Percentiles rank a stretch among this genome's conserved stretches.
Evolutionary conservation across 495 filamentous ascomycete species (phyloP).

Genomic region (Neurospora sp.): DNA sequence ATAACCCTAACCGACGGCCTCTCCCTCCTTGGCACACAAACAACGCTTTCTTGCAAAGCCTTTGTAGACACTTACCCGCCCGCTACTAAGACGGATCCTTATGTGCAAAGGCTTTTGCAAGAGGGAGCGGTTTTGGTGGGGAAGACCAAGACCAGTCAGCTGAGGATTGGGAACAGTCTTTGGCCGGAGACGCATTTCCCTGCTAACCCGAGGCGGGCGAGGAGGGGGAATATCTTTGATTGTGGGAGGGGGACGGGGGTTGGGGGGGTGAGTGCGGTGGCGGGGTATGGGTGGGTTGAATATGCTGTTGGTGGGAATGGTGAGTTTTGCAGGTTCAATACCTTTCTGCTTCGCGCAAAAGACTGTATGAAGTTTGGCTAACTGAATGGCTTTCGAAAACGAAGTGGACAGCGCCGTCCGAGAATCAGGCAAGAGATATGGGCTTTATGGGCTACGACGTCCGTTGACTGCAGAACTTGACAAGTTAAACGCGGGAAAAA

Average conservation of each 20-base stretch:
- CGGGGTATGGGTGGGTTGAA: not conserved
- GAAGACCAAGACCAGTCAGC: constrained; percentile 38
- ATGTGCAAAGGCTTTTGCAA: constrained; percentile 30
- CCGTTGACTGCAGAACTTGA: not conserved
- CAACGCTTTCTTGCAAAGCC: constrained; percentile 32
- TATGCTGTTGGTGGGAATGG: not conserved
- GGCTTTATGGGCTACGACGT: not conserved
- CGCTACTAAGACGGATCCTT: constrained; percentile 20
- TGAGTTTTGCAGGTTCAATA: not conserved
- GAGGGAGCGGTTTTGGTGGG: constrained; percentile 39
- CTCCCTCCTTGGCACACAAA: constrained; percentile 32
- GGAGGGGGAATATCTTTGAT: constrained; percentile 23
- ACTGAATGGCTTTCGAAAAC: not conserved
- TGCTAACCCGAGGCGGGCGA: constrained; percentile 39
- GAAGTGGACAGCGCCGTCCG: not conserved
- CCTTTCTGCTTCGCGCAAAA: too few relatives aligned
- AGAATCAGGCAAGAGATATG: not conserved
- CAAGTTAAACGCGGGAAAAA: not conserved
- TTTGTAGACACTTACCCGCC: constrained; percentile 29
- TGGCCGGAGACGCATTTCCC: constrained; percentile 26
- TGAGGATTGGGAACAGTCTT: constrained; percentile 18
- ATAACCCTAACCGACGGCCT: constrained; percentile 39
- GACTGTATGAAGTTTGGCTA: not conserved
- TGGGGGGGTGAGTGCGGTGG: not conserved
- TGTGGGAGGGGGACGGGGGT: not conserved